Evolutionary conservation across 2,329 filamentous ascomycete genomes (phyloP).

Genomic region (Aspergillus versicolor): DNA sequence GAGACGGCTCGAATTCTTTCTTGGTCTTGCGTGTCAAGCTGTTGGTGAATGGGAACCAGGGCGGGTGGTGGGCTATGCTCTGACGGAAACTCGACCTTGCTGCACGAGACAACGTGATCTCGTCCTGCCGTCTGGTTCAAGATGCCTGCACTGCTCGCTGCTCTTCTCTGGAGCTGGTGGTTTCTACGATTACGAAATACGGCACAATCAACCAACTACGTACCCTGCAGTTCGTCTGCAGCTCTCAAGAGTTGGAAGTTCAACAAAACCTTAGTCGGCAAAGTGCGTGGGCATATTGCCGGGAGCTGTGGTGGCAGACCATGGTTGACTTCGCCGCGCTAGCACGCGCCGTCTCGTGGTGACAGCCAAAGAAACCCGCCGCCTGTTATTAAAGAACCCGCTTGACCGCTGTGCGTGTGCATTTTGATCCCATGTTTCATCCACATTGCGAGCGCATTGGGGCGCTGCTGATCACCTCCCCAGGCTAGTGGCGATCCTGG

Average conservation of each 20-base stretch:
- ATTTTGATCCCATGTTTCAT: constrained; percentile 11
- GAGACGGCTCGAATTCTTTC: not conserved
- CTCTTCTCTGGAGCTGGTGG: not conserved
- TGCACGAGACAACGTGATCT: constrained; percentile 5
- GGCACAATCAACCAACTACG: not conserved
- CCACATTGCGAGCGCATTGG: constrained; percentile 1
- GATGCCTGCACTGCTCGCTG: not conserved
- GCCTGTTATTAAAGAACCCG: constrained; percentile 2
- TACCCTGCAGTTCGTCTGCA: not conserved
- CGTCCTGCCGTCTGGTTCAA: not conserved
- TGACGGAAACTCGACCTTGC: not conserved
- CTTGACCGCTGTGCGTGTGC: constrained; percentile 5
- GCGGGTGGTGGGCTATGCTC: not conserved
- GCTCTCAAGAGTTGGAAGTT: not conserved
- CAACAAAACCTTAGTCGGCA: not conserved
- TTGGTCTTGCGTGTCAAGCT: not conserved
- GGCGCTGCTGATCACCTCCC: constrained; percentile 5
- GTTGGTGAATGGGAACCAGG: not conserved
- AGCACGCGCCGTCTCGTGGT: not conserved
- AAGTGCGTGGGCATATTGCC: constrained; percentile 8
- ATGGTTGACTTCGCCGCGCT: constrained; percentile 3
- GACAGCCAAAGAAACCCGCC: not conserved
- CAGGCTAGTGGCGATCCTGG: constrained; percentile 11
- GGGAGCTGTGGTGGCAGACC: constrained; percentile 1
- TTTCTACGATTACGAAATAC: not conserved